These are phyloP conservation scores for Haplosporangium sp. DNA, from an alignment of 371 early-diverging fungal genomes.

Conservation along the genomic window DNA sequence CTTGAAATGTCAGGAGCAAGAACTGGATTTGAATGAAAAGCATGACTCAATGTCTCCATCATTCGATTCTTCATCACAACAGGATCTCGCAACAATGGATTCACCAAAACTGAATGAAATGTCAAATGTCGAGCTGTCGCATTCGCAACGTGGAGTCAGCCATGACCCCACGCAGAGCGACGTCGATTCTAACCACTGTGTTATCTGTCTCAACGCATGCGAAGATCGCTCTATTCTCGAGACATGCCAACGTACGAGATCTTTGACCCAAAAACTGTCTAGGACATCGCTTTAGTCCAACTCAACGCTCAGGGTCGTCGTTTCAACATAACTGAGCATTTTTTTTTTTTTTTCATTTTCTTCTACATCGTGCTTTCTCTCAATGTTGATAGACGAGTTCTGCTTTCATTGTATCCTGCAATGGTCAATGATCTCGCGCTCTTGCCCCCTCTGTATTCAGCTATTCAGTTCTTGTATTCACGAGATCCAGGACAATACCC, in stretches of 20 bases:
- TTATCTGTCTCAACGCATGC: slow-evolving; percentile 45
- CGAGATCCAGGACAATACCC: slow-evolving; percentile 22
- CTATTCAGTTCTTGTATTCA: slow-evolving; percentile 29
- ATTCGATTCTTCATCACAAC: too few relatives aligned
- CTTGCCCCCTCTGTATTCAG: slow-evolving; percentile 44
- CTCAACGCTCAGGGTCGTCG: too few relatives aligned
- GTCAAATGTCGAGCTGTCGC: too few relatives aligned
- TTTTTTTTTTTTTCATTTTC: neutral
- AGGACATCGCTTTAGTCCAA: too few relatives aligned
- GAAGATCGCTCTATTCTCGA: slow-evolving; percentile 33
- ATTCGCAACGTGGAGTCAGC: too few relatives aligned
- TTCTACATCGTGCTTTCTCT: neutral
- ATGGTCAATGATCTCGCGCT: slow-evolving; percentile 36
- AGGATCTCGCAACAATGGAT: too few relatives aligned
- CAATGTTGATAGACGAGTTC: slow-evolving; percentile 30
- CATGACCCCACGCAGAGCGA: neutral
- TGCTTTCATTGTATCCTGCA: slow-evolving; percentile 40
- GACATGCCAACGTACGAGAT: slow-evolving; percentile 41
- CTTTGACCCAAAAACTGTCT: too few relatives aligned
- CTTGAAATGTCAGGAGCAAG: too few relatives aligned
- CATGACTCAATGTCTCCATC: too few relatives aligned
- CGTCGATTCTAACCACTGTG: slow-evolving; percentile 11
- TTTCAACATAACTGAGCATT: neutral
- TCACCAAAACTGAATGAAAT: too few relatives aligned
- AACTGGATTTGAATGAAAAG: too few relatives aligned